These are phyloP conservation scores for Phytophthora multivora DNA, from an alignment of 352 stramenopile species.

Conservation along the genomic window DNA sequence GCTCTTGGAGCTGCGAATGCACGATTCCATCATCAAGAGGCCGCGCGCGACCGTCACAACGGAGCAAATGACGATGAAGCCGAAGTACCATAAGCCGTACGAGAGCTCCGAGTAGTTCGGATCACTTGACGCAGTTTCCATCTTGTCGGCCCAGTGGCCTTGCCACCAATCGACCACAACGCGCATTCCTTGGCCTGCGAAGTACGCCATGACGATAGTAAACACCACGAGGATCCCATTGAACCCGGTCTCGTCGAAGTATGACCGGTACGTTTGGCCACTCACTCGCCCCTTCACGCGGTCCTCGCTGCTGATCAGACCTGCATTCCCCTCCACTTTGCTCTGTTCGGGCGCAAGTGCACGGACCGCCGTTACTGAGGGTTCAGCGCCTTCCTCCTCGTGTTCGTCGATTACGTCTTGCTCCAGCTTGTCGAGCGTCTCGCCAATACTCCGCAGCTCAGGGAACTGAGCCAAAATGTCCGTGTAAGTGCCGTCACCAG, in stretches of 20 bases:
- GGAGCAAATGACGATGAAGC: constrained; percentile 33
- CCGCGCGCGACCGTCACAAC: constrained; percentile 27
- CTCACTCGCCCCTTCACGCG: constrained; percentile 34
- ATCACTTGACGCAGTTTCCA: constrained; percentile 19
- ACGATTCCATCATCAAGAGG: constrained; percentile 35
- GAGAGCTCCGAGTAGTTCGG: constrained; percentile 42
- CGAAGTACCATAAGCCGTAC: constrained; percentile 46
- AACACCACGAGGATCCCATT: constrained; percentile 31
- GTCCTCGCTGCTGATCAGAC: constrained; percentile 34
- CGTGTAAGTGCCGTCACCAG: constrained; percentile 25
- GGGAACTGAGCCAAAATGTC: constrained; percentile 28
- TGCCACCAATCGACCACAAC: constrained; percentile 44
- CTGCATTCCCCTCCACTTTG: constrained; percentile 1
- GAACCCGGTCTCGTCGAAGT: constrained; percentile 42
- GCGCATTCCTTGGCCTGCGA: constrained; percentile 22
- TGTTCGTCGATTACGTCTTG: constrained; percentile 34
- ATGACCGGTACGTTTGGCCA: constrained; percentile 33
- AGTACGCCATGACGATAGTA: constrained; percentile 20
- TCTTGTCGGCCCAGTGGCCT: constrained; percentile 39
- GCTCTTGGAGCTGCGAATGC: constrained; percentile 33
- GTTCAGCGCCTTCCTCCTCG: constrained; percentile 1
- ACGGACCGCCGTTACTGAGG: not conserved
- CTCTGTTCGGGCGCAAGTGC: constrained; percentile 1
- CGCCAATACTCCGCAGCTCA: constrained; percentile 28
- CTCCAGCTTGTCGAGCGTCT: constrained; percentile 21